Conservation (phyloP, 2,329 filamentous ascomycete species). For the Aspergillus sojae region DNA sequence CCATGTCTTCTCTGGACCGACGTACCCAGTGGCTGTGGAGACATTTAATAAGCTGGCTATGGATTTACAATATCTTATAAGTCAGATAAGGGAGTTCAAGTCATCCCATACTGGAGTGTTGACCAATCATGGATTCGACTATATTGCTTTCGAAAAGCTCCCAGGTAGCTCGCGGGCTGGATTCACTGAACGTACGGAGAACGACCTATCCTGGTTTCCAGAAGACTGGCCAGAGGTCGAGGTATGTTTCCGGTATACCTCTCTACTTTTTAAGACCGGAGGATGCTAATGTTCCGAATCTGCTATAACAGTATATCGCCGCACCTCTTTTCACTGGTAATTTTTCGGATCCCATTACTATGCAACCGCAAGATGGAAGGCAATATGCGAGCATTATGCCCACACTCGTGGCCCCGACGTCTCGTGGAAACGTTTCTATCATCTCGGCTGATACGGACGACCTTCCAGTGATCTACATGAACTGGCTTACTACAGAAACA, state of each 20-base stretch:
- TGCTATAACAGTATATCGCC: conserved; percentile 28
- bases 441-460: conserved; percentile 31
- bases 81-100: conserved; percentile 20
- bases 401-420: conserved; percentile 39
- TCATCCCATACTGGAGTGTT: conserved; percentile 26
- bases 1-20: conserved; percentile 34
- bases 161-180: conserved; percentile 22
- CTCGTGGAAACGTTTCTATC: conserved; percentile 51
- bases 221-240: conserved; percentile 44
- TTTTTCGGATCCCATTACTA: conserved; percentile 25
- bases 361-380: conserved; percentile 25
- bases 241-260: conserved; percentile 14
- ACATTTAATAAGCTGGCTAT: conserved; percentile 25
- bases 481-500: conserved; percentile 47
- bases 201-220: conserved; percentile 32
- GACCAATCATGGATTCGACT: conserved; percentile 32
- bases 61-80: conserved; percentile 18
- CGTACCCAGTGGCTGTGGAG: conserved; percentile 30
- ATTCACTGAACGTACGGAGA: conserved; percentile 22
- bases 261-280: background rate
- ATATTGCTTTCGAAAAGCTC: conserved; percentile 38
- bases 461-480: conserved; percentile 50
- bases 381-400: conserved; percentile 33
- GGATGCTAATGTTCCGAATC: background rate
- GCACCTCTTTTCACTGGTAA: conserved; percentile 32